Evolutionary conservation across 2,329 filamentous ascomycete species (phyloP), one percentile per base, ranked within the genome.

Genomic region (Penicillium sp.): DNA sequence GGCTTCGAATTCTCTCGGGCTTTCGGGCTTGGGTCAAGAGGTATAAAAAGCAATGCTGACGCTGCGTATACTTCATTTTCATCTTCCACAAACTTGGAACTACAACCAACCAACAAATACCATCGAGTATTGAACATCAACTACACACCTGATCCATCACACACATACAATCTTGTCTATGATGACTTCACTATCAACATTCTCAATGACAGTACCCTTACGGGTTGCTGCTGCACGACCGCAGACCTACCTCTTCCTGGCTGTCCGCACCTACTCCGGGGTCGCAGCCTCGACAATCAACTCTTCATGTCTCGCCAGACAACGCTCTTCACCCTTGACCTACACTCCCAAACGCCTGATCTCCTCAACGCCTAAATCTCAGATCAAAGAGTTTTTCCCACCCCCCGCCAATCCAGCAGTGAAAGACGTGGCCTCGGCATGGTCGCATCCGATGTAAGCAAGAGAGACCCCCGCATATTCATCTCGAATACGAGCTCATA

Each of bases 371-470:
- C 58, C 53, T 5, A 56, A 65, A 19, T 59, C 65, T 19, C 60
- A 64, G 38, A 68, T 61, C 58, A 64, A 64, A 24, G 66, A 68
- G 42, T 68, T 56, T 33, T 68, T 68, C 26, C 66, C 66, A 19
- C 61, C 66, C 3, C 63, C 66, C 13, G 44, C 58, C 19, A 38
- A 49, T 6, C 45, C 58, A 22, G 61, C 56, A 3, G 66, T 68
- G 42, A 68, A 68, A 60, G 61, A 65, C 47, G 66, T 68, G 5
- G 15, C 38, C 12, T 35, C 66, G 24, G 56, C 63, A 59, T 68
- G 66, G 66, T 30, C 22, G 28, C 66, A 68, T 42, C 88, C 88
- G 63, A 85, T 81, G 78, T 81, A 78, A 63, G 78, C 63, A 42
- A 42, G 24, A 10, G 19, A 35, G 28, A 19, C 10, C 30, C 30